These are phyloP conservation scores for Globisporangium okanoganense DNA, from an alignment of 352 stramenopile genomes.

Conservation along the genomic window DNA sequence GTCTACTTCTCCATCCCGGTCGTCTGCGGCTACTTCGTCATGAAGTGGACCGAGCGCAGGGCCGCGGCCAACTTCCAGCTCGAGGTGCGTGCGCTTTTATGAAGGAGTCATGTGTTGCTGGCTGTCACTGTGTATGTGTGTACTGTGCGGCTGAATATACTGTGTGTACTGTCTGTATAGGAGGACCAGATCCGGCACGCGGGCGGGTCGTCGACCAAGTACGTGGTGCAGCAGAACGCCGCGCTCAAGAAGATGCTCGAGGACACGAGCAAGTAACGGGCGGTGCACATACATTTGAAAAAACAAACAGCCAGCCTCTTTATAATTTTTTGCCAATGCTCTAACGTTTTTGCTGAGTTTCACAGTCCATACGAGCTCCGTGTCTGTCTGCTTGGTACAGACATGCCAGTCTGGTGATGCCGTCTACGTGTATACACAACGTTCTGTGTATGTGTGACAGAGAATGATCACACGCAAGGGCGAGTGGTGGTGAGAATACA, in stretches of 20 bases:
- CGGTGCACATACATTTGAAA: too few relatives aligned
- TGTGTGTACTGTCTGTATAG: conserved; percentile 21
- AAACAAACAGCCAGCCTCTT: too few relatives aligned
- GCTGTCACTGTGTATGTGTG: background rate
- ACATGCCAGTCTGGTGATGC: too few relatives aligned
- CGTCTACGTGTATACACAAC: too few relatives aligned
- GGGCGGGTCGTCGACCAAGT: conserved; percentile 34
- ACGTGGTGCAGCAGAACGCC: conserved; percentile 67
- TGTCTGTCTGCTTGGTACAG: background rate
- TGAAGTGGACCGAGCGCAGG: conserved; percentile 86
- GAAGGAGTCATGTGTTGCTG: background rate
- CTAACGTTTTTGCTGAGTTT: too few relatives aligned
- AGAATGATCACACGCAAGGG: background rate
- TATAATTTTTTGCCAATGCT: too few relatives aligned
- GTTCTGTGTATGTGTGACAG: background rate
- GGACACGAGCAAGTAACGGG: conserved; percentile 22
- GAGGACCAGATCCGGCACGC: conserved; percentile 66
- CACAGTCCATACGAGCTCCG: too few relatives aligned
- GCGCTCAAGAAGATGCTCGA: conserved; percentile 51
- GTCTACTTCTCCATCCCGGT: conserved; percentile 91
- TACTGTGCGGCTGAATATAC: background rate
- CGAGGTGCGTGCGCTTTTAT: conserved; percentile 35
- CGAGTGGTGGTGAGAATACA: background rate
- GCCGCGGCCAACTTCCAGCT: conserved; percentile 73
- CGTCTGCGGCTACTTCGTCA: conserved; percentile 87